Percentiles rank a stretch among this genome's conserved stretches.
These are phyloP conservation scores for Mycena haematopus DNA, from an alignment of 768 basidiomycete species.

Conservation along the genomic window DNA sequence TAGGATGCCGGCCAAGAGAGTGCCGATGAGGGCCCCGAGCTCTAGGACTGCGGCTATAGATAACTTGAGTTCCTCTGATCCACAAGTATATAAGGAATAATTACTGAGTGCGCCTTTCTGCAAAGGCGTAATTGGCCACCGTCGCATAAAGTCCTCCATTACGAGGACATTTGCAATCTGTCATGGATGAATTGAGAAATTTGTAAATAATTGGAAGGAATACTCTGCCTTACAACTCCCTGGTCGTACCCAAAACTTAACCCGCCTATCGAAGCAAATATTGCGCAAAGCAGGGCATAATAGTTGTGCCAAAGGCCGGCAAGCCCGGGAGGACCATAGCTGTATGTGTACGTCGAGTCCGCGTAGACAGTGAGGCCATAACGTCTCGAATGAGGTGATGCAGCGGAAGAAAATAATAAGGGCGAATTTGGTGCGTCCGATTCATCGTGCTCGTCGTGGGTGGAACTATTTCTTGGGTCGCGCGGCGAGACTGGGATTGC, in stretches of 20 bases:
- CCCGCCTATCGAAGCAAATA: slow-evolving; percentile 80
- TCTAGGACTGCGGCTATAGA: slow-evolving; percentile 75
- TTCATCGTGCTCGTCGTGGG: slow-evolving; percentile 4
- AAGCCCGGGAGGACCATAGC: slow-evolving; percentile 76
- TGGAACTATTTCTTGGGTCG: not conserved
- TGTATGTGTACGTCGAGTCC: slow-evolving; percentile 63
- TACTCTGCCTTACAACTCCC: slow-evolving; percentile 57
- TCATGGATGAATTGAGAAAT: not conserved
- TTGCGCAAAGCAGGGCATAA: slow-evolving; percentile 69
- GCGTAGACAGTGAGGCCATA: slow-evolving; percentile 38
- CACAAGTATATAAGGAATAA: slow-evolving; percentile 31
- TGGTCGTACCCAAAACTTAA: slow-evolving; percentile 86
- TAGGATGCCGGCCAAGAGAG: slow-evolving; percentile 67
- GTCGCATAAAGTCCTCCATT: slow-evolving; percentile 73
- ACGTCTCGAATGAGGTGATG: not conserved
- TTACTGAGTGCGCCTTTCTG: slow-evolving; percentile 82
- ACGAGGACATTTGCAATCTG: slow-evolving; percentile 85
- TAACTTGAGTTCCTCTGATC: too few species aligned
- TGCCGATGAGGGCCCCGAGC: slow-evolving; percentile 80
- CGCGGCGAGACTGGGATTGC: slow-evolving; percentile 10
- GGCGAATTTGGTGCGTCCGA: slow-evolving; percentile 4
- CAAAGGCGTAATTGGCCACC: slow-evolving; percentile 75
- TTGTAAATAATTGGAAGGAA: not conserved
- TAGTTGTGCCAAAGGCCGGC: slow-evolving; percentile 68
- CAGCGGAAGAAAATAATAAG: not conserved